Base-by-base conservation (phyloP, 345 rosid genomes). In the Aurinia saxatilis region DNA sequence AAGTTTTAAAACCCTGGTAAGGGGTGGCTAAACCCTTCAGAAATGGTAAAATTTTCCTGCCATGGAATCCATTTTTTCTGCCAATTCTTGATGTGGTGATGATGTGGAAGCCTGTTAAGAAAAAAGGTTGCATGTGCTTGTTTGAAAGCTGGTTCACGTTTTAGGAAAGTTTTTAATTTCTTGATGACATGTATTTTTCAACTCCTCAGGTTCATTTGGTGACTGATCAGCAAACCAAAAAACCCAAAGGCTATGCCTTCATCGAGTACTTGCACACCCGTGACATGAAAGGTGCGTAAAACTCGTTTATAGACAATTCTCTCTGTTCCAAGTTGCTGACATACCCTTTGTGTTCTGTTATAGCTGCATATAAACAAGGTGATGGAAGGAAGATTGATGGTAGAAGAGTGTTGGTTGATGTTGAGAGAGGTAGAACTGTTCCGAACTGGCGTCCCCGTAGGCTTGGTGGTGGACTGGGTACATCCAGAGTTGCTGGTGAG, bases 381-480 rank as follows among this genome's bases (percentile, higher is more conserved):
- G 99, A 93, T 83, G 99, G 97, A 67, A 80, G 83, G 81, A 93
- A 93, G 81, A 80, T 93, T 80, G 99, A 93, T 66, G 96, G 96
- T 13, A 82, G 92, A 80, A 93, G 97, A 77, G 99, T 93, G 63
- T 88, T 93, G 69, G 97, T 93, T 53, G 99, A 93, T 78, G 99
- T 93, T 52, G 97, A 93, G 73, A 91, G 97, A 27, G 96, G 99
- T 68, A 80, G 97, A 74, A 93, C 99, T 27, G 99, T 93, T 35
- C 99, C 99, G n/a, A 93, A 93, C 77, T 93, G 97, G 99, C 86
- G 99, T 34, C 99, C 99, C 30, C 97, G 97, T 41, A 82, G 97
- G 52, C 87, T 93, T 57, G 99, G 99, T 65, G 99, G 99, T 80
- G 99, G 99, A 59, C 97, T 93, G 75, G 99, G 99, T 73, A 82